Conservation (phyloP, 2,329 filamentous ascomycete genomes). For the Exophiala alcalophila region DNA sequence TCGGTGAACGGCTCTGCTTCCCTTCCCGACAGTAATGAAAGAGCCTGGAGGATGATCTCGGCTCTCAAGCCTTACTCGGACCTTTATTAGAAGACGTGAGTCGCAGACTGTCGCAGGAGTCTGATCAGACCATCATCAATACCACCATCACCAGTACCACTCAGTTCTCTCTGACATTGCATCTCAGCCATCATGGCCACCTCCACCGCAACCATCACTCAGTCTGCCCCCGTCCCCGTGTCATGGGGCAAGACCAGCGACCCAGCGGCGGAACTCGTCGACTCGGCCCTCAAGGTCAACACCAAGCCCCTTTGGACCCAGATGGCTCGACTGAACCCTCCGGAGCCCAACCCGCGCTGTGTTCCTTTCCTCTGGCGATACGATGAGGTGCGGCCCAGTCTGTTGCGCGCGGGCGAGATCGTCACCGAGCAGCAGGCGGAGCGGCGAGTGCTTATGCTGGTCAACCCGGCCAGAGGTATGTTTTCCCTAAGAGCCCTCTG, state of each 20-base stretch:
- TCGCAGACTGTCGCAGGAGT: no score
- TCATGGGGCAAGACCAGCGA: constrained; percentile 13
- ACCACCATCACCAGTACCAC: background rate
- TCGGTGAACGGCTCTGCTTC: no score
- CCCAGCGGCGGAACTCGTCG: constrained; percentile 16
- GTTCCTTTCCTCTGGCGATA: constrained; percentile 36
- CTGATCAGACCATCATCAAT: constrained; percentile 2
- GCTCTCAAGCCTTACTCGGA: no score
- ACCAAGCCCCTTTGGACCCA: constrained; percentile 50
- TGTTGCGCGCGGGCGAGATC: constrained; percentile 39
- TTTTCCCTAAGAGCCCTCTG: background rate
- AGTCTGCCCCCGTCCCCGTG: constrained; percentile 6
- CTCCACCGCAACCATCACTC: constrained; percentile 10
- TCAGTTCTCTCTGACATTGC: no score
- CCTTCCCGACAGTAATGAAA: no score
- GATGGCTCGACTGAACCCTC: constrained; percentile 43
- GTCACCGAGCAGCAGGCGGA: constrained; percentile 40
- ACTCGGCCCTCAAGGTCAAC: constrained; percentile 22
- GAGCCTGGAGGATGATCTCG: no score
- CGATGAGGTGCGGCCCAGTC: constrained; percentile 36
- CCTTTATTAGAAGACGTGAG: background rate
- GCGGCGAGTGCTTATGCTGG: constrained; percentile 42
- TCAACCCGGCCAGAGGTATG: constrained; percentile 41
- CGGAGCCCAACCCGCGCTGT: constrained; percentile 24
- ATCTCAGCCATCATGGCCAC: constrained; percentile 13